Base-by-base conservation (phyloP, 1,284 basidiomycete genomes). In the Termitomyces sp. region DNA sequence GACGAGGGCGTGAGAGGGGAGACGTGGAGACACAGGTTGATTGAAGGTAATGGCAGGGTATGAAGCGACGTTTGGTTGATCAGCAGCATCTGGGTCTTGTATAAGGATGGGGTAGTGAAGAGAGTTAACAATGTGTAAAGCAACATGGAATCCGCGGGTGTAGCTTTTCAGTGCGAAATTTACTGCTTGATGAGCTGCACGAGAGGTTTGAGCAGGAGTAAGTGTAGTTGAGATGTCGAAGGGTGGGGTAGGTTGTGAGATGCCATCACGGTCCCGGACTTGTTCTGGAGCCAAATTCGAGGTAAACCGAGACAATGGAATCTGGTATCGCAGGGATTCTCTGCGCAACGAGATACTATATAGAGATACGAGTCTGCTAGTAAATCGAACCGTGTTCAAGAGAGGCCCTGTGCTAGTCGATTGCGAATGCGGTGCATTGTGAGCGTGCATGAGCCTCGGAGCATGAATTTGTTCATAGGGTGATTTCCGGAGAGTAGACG, bases 1-100 rank as follows among this genome's bases (percentile, higher is more conserved):
- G 10, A 90, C 59, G 37, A 90, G 71, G 19, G 74, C 68, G 57
- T 90, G 86, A 0, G 79, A 74, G 14, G 81, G 68, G 2, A 88
- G 70, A 18, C 79, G 79, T 3, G 79, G 75, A 13, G 84, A 78
- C 11, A 86, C 66, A 1, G 72, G 65, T 34, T 66, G 66, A 39
- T 73, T 72, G 57, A 84, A 82, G 16, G 75, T 66, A 37, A 83
- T 73, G 4, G 76, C 73, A 11, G 67, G 56, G 31, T 62, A 66
- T 47, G 62, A 50, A 41, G 16, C 9, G 7, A 56, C 33, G 5
- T 52, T 49, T 6, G 43, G 44, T 10, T 16, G 34, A 4, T 57
- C 50, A 19, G 58, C 44, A 4, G 53, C 37, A 19, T 55, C 50
- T 38, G 64, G 46, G 38, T 64, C 46, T 44, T 65, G 44, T 24